Percentiles rank a stretch among this genome's conserved stretches.
phyloP scores from a whole-genome alignment of 2,329 filamentous ascomycete species.

The Curvularia sp. region DNA sequence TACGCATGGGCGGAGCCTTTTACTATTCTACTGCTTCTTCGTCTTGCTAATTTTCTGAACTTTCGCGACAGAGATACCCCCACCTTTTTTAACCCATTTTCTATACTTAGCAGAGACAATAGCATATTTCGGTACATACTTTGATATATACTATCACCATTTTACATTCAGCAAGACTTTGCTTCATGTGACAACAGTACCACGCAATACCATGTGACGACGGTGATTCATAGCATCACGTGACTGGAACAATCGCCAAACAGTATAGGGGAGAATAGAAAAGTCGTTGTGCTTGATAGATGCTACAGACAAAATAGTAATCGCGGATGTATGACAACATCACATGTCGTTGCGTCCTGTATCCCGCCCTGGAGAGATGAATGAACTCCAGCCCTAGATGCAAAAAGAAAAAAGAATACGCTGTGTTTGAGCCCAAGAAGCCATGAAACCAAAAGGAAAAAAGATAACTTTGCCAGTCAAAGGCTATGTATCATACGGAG shows the following conservation, averaged over 20 bases:
- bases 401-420: conserved; percentile 3
- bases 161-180: background rate
- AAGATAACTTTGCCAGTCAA: conserved; percentile 16
- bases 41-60: background rate
- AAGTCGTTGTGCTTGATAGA: background rate
- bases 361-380: background rate
- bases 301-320: background rate
- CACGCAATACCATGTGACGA: background rate
- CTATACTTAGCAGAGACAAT: background rate
- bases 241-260: background rate
- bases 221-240: background rate
- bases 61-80: conserved; percentile 3
- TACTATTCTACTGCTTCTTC: background rate
- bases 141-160: background rate
- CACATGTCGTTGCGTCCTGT: background rate
- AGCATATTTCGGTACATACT: background rate
- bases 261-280: background rate
- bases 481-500: background rate
- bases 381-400: conserved; percentile 14
- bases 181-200: background rate
- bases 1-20: background rate
- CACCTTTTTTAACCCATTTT: background rate
- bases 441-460: background rate
- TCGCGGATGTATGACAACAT: background rate
- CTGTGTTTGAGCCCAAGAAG: background rate